Evolutionary conservation across 1,284 basidiomycete species (phyloP), one percentile per base, ranked within the genome.

Genomic region (Amylostereum chailletii): DNA sequence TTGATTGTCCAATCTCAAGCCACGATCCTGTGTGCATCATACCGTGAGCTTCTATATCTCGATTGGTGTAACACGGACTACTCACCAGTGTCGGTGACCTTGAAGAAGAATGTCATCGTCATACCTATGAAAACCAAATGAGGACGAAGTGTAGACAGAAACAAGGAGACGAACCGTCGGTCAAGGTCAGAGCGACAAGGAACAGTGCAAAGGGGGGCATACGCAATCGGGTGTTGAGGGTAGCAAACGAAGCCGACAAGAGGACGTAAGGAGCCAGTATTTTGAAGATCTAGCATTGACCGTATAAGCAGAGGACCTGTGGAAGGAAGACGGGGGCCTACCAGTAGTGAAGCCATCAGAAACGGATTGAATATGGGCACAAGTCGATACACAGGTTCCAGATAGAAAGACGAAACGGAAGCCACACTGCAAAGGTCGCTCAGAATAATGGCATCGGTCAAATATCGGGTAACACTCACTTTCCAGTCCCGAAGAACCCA

Each of bases 321-420:
- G 19, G 1, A 32, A 37, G 51, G 6, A n/a, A 36, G 31, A 29
- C 4, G 27, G 19, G 11, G 6, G 63, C 73, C 26, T 57, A 87
- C 86, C 52, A 90, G 65, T 9, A 90, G 71, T 2, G 77, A 61
- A 0, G 83, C 79, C 91, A 94, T 93, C 48, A 89, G 74, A 65
- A 93, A 94, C 0, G 92, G 91, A 55, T 77, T 86, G 66, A 94
- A 94, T 51, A 92, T 76, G 0, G 91, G 89, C 51, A 94, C 85
- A 9, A 94, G 73, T 3, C 92, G 83, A 60, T 92, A 94, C 6
- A 94, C 91, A 0, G 91, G 91, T 42, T 87, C 90, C 8, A 94
- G 74, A 63, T 94, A 94, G 67, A 94, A 94, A 3, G 88, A 89
- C 77, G 89, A 88, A 60, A 92, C 88, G 2, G 88, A 91, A n/a